Percentiles rank a stretch among this genome's conserved stretches.
These are phyloP conservation scores for Fusarium napiforme DNA, from an alignment of 2,329 filamentous ascomycete genomes.

Conservation along the genomic window DNA sequence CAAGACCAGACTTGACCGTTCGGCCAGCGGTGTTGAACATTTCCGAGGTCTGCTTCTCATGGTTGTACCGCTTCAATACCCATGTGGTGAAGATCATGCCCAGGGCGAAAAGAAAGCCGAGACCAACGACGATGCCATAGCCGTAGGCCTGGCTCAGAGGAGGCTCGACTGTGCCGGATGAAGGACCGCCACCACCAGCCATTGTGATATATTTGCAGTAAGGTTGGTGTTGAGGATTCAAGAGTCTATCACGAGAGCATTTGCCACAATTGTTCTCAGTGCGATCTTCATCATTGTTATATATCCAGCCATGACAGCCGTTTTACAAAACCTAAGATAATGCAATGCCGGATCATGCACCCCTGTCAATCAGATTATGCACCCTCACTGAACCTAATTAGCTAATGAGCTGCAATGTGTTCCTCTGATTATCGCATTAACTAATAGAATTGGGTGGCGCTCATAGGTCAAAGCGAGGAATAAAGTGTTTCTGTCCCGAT, in stretches of 20 bases:
- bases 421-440: background rate
- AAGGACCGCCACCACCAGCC: constrained; percentile 34
- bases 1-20: constrained; percentile 88
- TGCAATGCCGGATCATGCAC: background rate
- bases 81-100: constrained; percentile 62
- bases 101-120: constrained; percentile 79
- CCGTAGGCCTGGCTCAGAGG: constrained; percentile 71
- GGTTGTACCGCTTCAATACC: constrained; percentile 51
- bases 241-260: background rate
- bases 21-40: constrained; percentile 92
- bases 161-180: constrained; percentile 32
- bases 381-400: background rate
- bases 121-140: constrained; percentile 80
- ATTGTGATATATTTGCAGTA: constrained; percentile 16
- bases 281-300: background rate
- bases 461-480: background rate
- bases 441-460: background rate
- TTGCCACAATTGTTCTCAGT: background rate
- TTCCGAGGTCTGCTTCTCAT: constrained; percentile 86
- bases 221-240: background rate
- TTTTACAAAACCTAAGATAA: constrained; percentile 2
- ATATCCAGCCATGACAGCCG: background rate
- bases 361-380: background rate
- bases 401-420: background rate
- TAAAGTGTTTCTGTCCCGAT: background rate